Conservation (phyloP, 2,329 filamentous ascomycete genomes). For the Aspergillus cejpii region DNA sequence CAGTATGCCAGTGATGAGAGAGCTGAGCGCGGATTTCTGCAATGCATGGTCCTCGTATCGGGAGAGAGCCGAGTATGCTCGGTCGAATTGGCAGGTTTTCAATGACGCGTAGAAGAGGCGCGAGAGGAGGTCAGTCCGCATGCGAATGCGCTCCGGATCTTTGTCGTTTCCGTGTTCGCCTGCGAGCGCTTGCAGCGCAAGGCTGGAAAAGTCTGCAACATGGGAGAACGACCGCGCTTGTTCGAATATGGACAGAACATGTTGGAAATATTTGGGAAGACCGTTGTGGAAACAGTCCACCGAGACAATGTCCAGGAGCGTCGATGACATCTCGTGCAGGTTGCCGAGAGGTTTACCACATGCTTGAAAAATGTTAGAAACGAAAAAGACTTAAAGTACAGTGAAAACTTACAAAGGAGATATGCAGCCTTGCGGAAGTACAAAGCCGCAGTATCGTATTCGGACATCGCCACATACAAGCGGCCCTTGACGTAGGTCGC, state of each 20-base stretch:
- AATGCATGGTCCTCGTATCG: conserved; percentile 66
- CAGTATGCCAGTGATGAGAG: conserved; percentile 51
- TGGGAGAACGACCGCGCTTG: conserved; percentile 67
- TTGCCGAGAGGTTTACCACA: conserved; percentile 42
- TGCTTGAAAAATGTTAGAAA: conserved; percentile 28
- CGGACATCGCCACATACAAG: conserved; percentile 64
- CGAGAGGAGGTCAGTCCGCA: conserved; percentile 66
- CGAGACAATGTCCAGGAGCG: conserved; percentile 69
- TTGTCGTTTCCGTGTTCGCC: conserved; percentile 29
- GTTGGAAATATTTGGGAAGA: conserved; percentile 75
- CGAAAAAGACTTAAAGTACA: neutral
- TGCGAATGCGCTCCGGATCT: conserved; percentile 33
- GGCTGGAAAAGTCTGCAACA: conserved; percentile 73
- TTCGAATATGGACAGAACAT: conserved; percentile 78
- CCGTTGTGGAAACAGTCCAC: conserved; percentile 63
- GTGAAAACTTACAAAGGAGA: conserved; percentile 62
- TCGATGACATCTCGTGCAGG: conserved; percentile 45
- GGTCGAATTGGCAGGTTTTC: conserved; percentile 69
- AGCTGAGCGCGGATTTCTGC: conserved; percentile 63
- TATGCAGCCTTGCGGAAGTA: conserved; percentile 79
- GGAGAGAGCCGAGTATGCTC: conserved; percentile 72
- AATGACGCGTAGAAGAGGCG: conserved; percentile 78
- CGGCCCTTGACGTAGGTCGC: conserved; percentile 75
- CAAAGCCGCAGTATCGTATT: conserved; percentile 64
- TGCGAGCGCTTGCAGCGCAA: conserved; percentile 60